phyloP scores from a whole-genome alignment of 2,329 filamentous ascomycete species.

The Alternaria arborescens region DNA sequence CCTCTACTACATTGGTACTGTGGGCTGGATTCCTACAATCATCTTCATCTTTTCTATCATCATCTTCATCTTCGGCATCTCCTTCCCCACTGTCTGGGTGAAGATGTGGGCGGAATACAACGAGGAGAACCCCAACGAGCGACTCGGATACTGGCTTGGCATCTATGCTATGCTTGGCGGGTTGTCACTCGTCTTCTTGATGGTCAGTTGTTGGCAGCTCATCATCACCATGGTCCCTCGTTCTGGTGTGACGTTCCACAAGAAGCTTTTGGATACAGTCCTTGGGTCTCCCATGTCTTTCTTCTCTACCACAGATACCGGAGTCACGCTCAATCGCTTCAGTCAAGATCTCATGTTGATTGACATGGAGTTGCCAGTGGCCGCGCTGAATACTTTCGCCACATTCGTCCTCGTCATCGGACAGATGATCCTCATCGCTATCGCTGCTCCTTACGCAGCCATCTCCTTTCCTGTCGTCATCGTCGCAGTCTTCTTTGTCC shows the following conservation, averaged over 20 bases:
- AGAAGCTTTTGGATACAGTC: slow-evolving; percentile 58
- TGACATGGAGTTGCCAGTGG: slow-evolving; percentile 53
- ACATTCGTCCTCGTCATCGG: slow-evolving; percentile 47
- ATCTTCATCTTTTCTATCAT: slow-evolving; percentile 44
- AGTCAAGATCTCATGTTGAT: slow-evolving; percentile 60
- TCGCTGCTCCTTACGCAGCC: slow-evolving; percentile 52
- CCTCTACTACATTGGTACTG: slow-evolving; percentile 43
- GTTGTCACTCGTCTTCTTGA: slow-evolving; percentile 38
- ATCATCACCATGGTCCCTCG: slow-evolving; percentile 64
- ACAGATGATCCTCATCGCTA: slow-evolving; percentile 51
- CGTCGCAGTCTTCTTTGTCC: slow-evolving; percentile 52
- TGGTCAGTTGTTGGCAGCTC: slow-evolving; percentile 53
- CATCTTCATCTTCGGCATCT: slow-evolving; percentile 47
- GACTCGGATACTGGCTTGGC: slow-evolving; percentile 45
- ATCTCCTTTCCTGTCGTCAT: slow-evolving; percentile 52
- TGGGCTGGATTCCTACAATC: slow-evolving; percentile 41
- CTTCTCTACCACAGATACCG: slow-evolving; percentile 56
- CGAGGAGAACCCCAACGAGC: slow-evolving; percentile 47
- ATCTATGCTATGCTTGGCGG: slow-evolving; percentile 44
- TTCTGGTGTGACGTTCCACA: slow-evolving; percentile 61
- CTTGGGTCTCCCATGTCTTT: slow-evolving; percentile 56
- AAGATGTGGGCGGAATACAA: slow-evolving; percentile 60
- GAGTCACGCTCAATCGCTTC: slow-evolving; percentile 59
- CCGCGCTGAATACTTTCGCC: slow-evolving; percentile 46
- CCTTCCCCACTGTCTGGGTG: slow-evolving; percentile 56